phyloP scores from a whole-genome alignment of 352 stramenopile species.

The Pythium brachiatum region DNA sequence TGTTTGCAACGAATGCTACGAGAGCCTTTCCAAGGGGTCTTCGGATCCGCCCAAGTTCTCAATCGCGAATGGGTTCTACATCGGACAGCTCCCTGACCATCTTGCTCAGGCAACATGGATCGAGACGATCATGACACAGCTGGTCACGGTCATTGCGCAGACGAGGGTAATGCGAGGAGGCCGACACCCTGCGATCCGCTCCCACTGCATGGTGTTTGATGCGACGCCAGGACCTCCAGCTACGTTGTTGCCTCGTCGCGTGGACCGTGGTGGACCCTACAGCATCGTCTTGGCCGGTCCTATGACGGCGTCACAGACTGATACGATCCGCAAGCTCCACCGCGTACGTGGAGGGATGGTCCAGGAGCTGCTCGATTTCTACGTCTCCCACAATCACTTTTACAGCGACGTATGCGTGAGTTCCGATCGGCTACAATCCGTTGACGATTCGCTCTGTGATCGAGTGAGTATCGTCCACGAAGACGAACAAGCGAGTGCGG shows the following conservation, averaged over 20 bases:
- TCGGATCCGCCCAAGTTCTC: slow-evolving; percentile 9
- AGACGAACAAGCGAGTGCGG: not conserved
- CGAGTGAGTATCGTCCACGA: not conserved
- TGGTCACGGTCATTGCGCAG: slow-evolving; percentile 17
- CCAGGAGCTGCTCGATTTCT: not conserved
- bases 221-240: slow-evolving; percentile 19
- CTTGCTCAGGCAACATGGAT: slow-evolving; percentile 11
- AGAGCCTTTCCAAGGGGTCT: not conserved
- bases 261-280: slow-evolving; percentile 7
- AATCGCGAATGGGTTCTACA: slow-evolving; percentile 22
- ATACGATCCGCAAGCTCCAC: slow-evolving; percentile 18
- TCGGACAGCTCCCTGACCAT: slow-evolving; percentile 3
- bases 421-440: not conserved
- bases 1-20: too few relatives aligned
- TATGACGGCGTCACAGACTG: slow-evolving; percentile 16
- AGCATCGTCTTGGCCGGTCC: slow-evolving; percentile 19
- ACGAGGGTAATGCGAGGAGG: slow-evolving; percentile 24
- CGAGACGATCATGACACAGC: slow-evolving; percentile 18
- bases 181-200: slow-evolving; percentile 18
- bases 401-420: not conserved
- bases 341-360: not conserved
- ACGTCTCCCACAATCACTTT: not conserved
- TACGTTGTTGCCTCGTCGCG: slow-evolving; percentile 18
- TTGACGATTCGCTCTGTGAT: not conserved
- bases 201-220: slow-evolving; percentile 27